These are phyloP conservation scores for Turnera subulata DNA, from an alignment of 345 rosid species.

Conservation along the genomic window DNA sequence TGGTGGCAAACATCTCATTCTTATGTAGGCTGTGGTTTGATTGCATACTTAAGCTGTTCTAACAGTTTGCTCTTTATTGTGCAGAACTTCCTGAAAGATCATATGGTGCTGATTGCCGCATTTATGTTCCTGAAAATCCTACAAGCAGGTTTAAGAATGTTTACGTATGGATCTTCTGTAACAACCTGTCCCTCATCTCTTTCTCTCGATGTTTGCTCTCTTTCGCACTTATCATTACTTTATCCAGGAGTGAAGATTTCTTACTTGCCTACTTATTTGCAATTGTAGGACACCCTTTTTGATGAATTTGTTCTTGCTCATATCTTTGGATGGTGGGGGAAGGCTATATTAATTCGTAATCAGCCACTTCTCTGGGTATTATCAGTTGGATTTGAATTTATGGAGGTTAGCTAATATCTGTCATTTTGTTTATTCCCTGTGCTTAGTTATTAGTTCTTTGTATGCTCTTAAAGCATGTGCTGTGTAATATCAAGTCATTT, in stretches of 20 bases:
- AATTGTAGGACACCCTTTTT: slow-evolving; percentile 67
- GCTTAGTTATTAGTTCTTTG: too few species aligned
- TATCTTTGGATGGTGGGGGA: slow-evolving; percentile 99
- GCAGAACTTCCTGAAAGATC: slow-evolving; percentile 98
- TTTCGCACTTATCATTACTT: neutral
- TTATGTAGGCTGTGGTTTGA: neutral
- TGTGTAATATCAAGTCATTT: neutral
- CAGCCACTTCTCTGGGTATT: slow-evolving; percentile 98
- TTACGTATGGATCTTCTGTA: slow-evolving; percentile 91
- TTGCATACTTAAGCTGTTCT: too few species aligned
- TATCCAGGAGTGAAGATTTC: neutral
- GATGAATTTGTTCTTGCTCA: slow-evolving; percentile 98
- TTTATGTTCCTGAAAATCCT: slow-evolving; percentile 79
- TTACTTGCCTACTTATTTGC: slow-evolving; percentile 18
- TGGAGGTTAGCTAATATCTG: slow-evolving; percentile 63
- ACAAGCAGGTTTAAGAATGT: slow-evolving; percentile 98
- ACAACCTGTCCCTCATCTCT: slow-evolving; percentile 16
- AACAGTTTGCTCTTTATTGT: too few species aligned
- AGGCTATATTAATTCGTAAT: slow-evolving; percentile 91
- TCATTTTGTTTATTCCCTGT: too few species aligned
- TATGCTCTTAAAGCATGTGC: too few species aligned
- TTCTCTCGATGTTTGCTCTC: slow-evolving; percentile 6
- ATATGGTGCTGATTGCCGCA: slow-evolving; percentile 94
- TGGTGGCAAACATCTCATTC: slow-evolving; percentile 3
- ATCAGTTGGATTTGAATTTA: slow-evolving; percentile 91